Percentiles rank a stretch among this genome's conserved stretches.
Conservation (phyloP, 768 basidiomycete species). For the Rhodotorula toruloides region DNA sequence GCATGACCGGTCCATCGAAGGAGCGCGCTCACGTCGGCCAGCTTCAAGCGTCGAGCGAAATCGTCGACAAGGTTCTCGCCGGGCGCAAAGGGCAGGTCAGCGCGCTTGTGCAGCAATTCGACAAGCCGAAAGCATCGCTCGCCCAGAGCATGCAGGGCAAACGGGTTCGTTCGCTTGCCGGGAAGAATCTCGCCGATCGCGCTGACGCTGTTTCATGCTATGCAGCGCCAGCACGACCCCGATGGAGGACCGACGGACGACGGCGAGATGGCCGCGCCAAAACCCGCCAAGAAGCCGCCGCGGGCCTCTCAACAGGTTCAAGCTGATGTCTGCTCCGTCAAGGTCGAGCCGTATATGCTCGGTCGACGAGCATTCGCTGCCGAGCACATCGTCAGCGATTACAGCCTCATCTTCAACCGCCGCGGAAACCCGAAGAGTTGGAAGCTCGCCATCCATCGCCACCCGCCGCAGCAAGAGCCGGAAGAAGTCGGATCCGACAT, state of each 20-base stretch:
- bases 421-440: not conserved
- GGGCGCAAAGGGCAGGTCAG: too few species aligned
- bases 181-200: too few species aligned
- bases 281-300: not conserved
- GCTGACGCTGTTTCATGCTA: too few species aligned
- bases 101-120: too few species aligned
- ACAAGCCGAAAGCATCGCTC: too few species aligned
- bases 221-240: too few species aligned
- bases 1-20: not conserved
- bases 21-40: too few species aligned
- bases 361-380: not conserved
- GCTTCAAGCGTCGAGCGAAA: too few species aligned
- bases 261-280: not conserved
- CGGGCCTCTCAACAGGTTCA: too few species aligned
- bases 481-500: not conserved
- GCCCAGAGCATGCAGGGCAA: too few species aligned
- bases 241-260: slow-evolving; percentile 5
- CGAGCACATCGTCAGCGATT: not conserved
- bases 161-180: too few species aligned
- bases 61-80: too few species aligned
- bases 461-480: not conserved
- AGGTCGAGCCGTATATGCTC: not conserved
- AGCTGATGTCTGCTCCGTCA: not conserved
- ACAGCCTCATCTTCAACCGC: not conserved
- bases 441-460: not conserved